Base-by-base conservation (phyloP, 2,329 filamentous ascomycete species). In the Esteya vermicola region DNA sequence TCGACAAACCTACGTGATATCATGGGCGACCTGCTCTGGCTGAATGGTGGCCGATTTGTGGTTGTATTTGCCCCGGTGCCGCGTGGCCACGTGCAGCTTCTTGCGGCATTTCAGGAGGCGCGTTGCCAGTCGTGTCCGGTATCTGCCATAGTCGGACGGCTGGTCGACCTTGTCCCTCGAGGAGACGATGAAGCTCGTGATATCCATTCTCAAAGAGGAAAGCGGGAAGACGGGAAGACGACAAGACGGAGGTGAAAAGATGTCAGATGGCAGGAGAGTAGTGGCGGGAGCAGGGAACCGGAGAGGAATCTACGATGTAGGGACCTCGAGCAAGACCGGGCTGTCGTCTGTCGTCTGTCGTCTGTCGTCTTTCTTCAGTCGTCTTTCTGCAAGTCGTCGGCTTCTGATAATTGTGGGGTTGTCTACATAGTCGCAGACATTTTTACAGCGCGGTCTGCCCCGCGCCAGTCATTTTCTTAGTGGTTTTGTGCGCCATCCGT, bases 81-180 rank as follows among this genome's bases (percentile, higher is more conserved):
- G 81, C 36, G 85, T 93, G 39, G 81, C 75, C 53, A 86, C 78
- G 36, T 81, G 83, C 41, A 96, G 72, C 64, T 84, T 89, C 68
- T 81, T 89, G 56, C 86, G 81, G 51, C 82, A 70, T 54, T 81
- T 85, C 56, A 85, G 80, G 43, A 98, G 70, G 54, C 84, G 80
- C 56, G 85, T 83, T 48, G 81, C 77, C 38, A 93, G 70, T 56
- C 85, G 82, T 36, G 68, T 67, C 53, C 86, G 81, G 59, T 96
- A 96, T 42, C 80, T 80, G 54, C 75, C 76, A 63, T 94, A 88
- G 63, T 95, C 86, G 50, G 86, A 88, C 48, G 91, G 78, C 23
- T 93, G 73, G 38, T 95, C 78, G 28, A 85, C 85, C 53, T 83
- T 75, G 57, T 93, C 83, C 47, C 91, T 73, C 48, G 81, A 78